Evolutionary conservation across 2,329 filamentous ascomycete species (phyloP), one percentile per base, ranked within the genome.

Genomic region (Thielaviopsis populi): DNA sequence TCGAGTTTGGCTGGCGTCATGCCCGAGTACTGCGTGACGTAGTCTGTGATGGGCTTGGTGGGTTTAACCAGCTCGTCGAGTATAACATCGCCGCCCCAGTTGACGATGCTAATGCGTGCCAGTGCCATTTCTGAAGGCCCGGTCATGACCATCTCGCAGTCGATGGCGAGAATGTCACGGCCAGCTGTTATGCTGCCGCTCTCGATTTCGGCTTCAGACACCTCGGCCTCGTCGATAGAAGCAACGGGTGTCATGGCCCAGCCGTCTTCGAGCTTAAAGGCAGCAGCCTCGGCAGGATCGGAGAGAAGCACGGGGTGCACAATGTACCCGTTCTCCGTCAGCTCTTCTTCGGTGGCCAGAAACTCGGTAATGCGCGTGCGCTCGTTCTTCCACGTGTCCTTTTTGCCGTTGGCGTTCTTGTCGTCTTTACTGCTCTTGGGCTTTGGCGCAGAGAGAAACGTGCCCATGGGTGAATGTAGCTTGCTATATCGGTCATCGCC

Each of bases 71-170:
- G 82, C 75, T 95, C 88, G 72, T 99, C 94, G 61, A 97, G 75
- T 17, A 96, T 79, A 10, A 88, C 81, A 41, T 84, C 82, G 59
- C 91, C 91, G 69, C 91, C 83, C 92, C 94, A 99, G 66, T 84
- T 78, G 7, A 99, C 78, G 46, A 97, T 74, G 72, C 91, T 96
- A 72, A 97, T 87, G 64, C 94, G 85, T 1, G 94, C 95, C 53
- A 99, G 83, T 42, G 91, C 89, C 67, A 87, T 89, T 68, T 89
- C 83, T 59, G 84, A 84, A 66, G 87, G 84, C 66, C 86, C 88
- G 1, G 91, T 95, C 75, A 90, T 85, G 72, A 91, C 96, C 94
- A 99, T 99, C 74, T 99, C 94, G 74, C 94, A 99, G 72, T 99
- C 94, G 63, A 99, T 78, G 1, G 90, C 87, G 59, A 95, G 77